Evolutionary conservation across 495 filamentous ascomycete species (phyloP).

Genomic region (Penicillium longicatenatum): DNA sequence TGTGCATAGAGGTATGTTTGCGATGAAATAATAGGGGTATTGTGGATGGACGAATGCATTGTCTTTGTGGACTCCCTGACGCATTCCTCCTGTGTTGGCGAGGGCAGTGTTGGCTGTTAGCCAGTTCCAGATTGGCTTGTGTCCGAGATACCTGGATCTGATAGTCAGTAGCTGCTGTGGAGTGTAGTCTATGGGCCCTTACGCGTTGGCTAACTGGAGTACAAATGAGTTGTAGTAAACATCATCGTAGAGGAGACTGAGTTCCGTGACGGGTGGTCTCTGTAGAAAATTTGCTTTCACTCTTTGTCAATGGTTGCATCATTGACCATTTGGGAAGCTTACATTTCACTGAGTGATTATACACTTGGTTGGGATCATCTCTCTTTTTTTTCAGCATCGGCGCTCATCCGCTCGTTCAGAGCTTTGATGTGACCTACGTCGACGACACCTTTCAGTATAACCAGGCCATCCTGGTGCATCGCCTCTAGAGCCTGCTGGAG

Average conservation of each 20-base stretch:
- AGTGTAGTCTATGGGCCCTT: background rate
- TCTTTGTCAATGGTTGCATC: background rate
- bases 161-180: background rate
- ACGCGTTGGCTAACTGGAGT: conserved; percentile 2
- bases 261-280: conserved; percentile 1
- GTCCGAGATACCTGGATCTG: background rate
- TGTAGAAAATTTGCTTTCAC: conserved; percentile 1
- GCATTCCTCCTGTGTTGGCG: conserved; percentile 1
- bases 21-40: conserved; percentile 55
- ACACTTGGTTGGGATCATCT: background rate
- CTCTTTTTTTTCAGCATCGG: conserved; percentile 4
- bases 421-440: conserved; percentile 1
- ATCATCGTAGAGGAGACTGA: background rate
- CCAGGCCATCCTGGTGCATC: conserved; percentile 3
- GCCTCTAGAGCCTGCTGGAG: background rate
- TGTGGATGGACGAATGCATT: conserved; percentile 57
- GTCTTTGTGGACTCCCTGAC: conserved; percentile 47
- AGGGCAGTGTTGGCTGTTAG: conserved; percentile 3
- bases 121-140: conserved; percentile 6
- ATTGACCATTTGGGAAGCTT: background rate
- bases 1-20: conserved; percentile 55
- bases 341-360: conserved; percentile 7
- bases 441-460: background rate
- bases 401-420: conserved; percentile 1
- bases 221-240: conserved; percentile 3